Evolutionary conservation across 2,329 filamentous ascomycete species (phyloP), one percentile per base, ranked within the genome.

Genomic region (Penicillium freii): DNA sequence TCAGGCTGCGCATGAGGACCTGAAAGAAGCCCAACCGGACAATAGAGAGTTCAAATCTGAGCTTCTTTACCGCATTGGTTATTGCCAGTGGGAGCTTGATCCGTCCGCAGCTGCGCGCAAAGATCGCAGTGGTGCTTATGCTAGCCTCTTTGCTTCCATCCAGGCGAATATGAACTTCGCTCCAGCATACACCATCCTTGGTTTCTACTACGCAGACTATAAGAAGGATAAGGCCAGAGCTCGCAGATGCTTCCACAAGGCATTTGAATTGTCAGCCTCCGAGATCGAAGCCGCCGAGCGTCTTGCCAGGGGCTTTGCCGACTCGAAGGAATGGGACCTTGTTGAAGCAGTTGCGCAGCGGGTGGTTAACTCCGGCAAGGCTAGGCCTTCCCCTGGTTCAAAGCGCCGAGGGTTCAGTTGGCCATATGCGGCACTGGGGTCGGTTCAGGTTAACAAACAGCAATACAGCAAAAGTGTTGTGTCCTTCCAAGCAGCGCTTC

Each of bases 391-490:
- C 1, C 93, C 94, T 10, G 94, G 95, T 1, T 97, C 93, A 1
- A 96, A 95, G 80, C 88, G 90, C 66, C 93, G 91, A 74, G 91
- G 92, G 1, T 87, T 95, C 62, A 97, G 92, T 75, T 99, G 94
- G 94, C 94, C 94, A 2, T 96, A 92, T 71, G 91, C 93, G 3
- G 93, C 94, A 0, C 81, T 99, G 2, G 94, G 95, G 27, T 91
- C 96, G 17, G 93, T 96, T 1, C 91, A 97, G 73, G 84, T 97
- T 71, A 97, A 96, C 76, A 94, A 91, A 71, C 91, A 95, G 71
- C 91, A 96, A 59, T 97, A 93, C 66, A 80, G 87, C 64, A 89
- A 91, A 70, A 92, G 92, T 36, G 92, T 97, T 53, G 87, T 93
- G 9, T 96, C 91, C 0, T 99, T 97, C 72, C 90, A 97, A 69